These are phyloP conservation scores for Pythium rishiriense DNA, from an alignment of 352 stramenopile genomes.

Conservation along the genomic window DNA sequence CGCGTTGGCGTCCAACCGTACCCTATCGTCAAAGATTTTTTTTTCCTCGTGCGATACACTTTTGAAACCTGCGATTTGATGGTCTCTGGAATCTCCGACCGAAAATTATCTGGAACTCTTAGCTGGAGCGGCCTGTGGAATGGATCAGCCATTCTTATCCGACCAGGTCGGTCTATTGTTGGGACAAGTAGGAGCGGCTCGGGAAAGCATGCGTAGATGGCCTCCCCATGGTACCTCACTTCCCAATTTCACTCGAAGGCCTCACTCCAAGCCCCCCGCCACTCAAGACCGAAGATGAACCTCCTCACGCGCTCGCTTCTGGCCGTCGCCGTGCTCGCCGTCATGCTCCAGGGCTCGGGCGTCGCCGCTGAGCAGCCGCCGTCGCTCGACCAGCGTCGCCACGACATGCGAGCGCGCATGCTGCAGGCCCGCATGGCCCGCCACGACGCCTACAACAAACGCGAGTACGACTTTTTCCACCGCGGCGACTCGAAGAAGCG, in stretches of 20 bases:
- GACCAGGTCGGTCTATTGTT: too few relatives aligned
- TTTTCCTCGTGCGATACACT: too few relatives aligned
- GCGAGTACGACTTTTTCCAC: conserved; percentile 29
- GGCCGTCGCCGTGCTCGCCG: conserved; percentile 6
- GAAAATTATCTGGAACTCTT: too few relatives aligned
- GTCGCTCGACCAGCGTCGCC: conserved; percentile 24
- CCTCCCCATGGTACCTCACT: not conserved
- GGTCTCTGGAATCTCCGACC: too few relatives aligned
- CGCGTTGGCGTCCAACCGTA: too few relatives aligned
- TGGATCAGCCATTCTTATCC: too few relatives aligned
- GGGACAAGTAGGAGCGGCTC: too few relatives aligned
- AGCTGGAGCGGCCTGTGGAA: too few relatives aligned
- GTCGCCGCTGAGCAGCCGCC: conserved; percentile 6
- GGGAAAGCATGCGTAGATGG: too few relatives aligned
- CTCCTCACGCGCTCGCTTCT: conserved; percentile 18
- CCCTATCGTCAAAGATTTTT: too few relatives aligned
- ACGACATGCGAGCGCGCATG: conserved; percentile 26
- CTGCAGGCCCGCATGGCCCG: conserved; percentile 21
- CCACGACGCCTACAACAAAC: conserved; percentile 22
- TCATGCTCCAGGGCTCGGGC: conserved; percentile 10
- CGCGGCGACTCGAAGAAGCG: conserved; percentile 18
- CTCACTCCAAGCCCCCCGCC: not conserved
- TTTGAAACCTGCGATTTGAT: too few relatives aligned
- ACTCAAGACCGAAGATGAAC: conserved; percentile 19
- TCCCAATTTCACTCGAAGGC: not conserved